Percentiles rank a stretch among this genome's conserved stretches.
These are phyloP conservation scores for Mycena sanguinolenta DNA, from an alignment of 768 basidiomycete genomes.

Conservation along the genomic window DNA sequence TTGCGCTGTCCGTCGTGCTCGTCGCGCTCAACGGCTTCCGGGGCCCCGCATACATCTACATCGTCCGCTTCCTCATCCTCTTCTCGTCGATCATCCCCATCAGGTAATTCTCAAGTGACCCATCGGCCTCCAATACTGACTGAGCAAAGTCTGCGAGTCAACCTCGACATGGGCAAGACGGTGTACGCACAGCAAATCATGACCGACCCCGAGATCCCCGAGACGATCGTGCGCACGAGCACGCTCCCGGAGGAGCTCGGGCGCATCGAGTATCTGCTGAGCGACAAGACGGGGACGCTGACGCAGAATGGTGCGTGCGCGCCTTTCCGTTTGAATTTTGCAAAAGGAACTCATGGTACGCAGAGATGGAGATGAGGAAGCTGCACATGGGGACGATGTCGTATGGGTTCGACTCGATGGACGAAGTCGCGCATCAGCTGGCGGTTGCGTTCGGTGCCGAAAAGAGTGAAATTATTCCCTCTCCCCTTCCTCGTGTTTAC, in stretches of 20 bases:
- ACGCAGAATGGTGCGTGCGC: conserved; percentile 94
- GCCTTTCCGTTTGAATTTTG: background rate
- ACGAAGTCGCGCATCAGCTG: conserved; percentile 96
- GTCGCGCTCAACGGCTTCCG: conserved; percentile 97
- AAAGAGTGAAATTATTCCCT: conserved; percentile 55
- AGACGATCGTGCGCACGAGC: conserved; percentile 96
- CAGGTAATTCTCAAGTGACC: conserved; percentile 69
- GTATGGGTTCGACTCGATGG: conserved; percentile 98
- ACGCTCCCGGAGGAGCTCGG: conserved; percentile 97
- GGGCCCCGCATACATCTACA: conserved; percentile 95
- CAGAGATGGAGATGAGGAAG: conserved; percentile 99
- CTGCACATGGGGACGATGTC: conserved; percentile 99
- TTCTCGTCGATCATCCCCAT: conserved; percentile 99
- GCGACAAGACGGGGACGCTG: conserved; percentile 97
- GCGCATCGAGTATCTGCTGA: conserved; percentile 93
- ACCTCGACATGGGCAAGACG: conserved; percentile 99
- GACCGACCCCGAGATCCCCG: conserved; percentile 92
- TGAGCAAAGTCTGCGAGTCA: conserved; percentile 87
- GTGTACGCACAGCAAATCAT: conserved; percentile 97
- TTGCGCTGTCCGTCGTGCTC: conserved; percentile 89
- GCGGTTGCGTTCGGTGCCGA: conserved; percentile 84
- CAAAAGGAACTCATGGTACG: conserved; percentile 4
- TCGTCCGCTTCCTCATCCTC: conserved; percentile 95
- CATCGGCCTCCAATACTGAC: conserved; percentile 5
- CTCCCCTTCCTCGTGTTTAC: background rate